Percentiles rank a stretch among this genome's conserved stretches.
Evolutionary conservation across 495 filamentous ascomycete genomes (phyloP).

Genomic region (Rusavskia elegans): DNA sequence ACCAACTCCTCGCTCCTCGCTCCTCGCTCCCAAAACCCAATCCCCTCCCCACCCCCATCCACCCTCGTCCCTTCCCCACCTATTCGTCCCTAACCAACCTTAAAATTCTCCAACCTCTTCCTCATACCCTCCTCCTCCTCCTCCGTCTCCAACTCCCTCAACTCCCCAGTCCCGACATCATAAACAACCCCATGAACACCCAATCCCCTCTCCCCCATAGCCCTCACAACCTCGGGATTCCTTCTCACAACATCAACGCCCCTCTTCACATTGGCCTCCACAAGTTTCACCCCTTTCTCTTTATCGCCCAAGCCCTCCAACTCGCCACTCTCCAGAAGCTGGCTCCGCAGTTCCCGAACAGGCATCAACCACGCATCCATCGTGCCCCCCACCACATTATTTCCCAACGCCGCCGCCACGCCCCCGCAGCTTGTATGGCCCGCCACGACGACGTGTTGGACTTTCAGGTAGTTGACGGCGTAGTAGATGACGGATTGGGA

Average conservation of each 20-base stretch:
- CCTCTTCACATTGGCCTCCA: slow-evolving; percentile 54
- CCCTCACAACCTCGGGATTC: slow-evolving; percentile 29
- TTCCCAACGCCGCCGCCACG: slow-evolving; percentile 49
- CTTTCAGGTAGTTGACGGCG: slow-evolving; percentile 56
- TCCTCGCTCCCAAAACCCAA: too few species aligned
- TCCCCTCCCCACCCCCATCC: too few species aligned
- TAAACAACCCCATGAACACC: slow-evolving; percentile 59
- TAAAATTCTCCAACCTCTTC: slow-evolving; percentile 25
- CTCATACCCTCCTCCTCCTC: slow-evolving; percentile 24
- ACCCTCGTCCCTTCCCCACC: too few species aligned
- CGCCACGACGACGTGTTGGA: slow-evolving; percentile 72
- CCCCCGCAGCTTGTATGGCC: slow-evolving; percentile 77
- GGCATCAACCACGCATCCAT: slow-evolving; percentile 73
- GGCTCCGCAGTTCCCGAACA: slow-evolving; percentile 40
- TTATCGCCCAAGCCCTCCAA: slow-evolving; percentile 34
- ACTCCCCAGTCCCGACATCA: slow-evolving; percentile 43
- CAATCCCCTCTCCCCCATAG: slow-evolving; percentile 50
- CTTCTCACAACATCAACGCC: slow-evolving; percentile 47
- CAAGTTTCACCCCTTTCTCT: slow-evolving; percentile 35
- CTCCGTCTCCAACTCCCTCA: slow-evolving; percentile 37
- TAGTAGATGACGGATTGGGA: slow-evolving; percentile 69
- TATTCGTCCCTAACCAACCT: not conserved
- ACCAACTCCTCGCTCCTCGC: too few species aligned
- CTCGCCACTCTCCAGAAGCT: slow-evolving; percentile 19
- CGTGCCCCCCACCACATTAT: slow-evolving; percentile 41